Evolutionary conservation across 352 stramenopile genomes (phyloP).

Genomic region (Globisporangium camurandrum): DNA sequence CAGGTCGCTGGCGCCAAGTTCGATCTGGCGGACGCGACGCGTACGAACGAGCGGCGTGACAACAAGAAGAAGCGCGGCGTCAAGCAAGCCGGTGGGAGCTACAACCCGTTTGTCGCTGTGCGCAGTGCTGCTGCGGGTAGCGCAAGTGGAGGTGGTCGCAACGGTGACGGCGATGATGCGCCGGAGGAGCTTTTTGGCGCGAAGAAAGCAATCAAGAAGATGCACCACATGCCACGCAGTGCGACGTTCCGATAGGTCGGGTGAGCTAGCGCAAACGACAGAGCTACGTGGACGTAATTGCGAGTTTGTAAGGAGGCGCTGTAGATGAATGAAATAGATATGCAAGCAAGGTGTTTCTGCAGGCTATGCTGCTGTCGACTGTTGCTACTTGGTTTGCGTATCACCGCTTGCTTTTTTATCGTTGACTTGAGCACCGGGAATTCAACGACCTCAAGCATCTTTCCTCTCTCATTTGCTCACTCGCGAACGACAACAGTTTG

Average conservation of each 20-base stretch:
- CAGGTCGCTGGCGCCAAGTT: constrained; percentile 39
- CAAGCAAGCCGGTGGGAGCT: too few relatives aligned
- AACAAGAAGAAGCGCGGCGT: constrained; percentile 26
- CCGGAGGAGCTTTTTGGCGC: constrained; percentile 18
- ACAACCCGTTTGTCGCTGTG: too few relatives aligned
- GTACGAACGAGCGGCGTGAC: constrained; percentile 16
- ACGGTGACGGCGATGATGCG: constrained; percentile 17
- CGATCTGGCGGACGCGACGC: constrained; percentile 27
- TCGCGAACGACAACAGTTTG: too few relatives aligned
- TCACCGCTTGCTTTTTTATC: too few relatives aligned
- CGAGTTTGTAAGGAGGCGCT: constrained; percentile 8
- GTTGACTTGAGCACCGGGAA: too few relatives aligned
- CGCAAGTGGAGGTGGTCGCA: constrained; percentile 58
- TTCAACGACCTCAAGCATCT: too few relatives aligned
- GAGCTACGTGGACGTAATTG: too few relatives aligned
- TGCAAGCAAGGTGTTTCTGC: background rate
- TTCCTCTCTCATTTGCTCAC: background rate
- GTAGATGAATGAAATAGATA: constrained; percentile 10
- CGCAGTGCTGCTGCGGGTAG: constrained; percentile 34
- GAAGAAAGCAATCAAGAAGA: constrained; percentile 63
- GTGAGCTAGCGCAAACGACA: too few relatives aligned
- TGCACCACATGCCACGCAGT: constrained; percentile 79
- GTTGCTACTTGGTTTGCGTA: background rate
- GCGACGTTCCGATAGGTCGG: constrained; percentile 71
- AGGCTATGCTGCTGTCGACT: too few relatives aligned